Conservation (phyloP, 2,329 filamentous ascomycete species). For the Teratosphaeria gauchensis region DNA sequence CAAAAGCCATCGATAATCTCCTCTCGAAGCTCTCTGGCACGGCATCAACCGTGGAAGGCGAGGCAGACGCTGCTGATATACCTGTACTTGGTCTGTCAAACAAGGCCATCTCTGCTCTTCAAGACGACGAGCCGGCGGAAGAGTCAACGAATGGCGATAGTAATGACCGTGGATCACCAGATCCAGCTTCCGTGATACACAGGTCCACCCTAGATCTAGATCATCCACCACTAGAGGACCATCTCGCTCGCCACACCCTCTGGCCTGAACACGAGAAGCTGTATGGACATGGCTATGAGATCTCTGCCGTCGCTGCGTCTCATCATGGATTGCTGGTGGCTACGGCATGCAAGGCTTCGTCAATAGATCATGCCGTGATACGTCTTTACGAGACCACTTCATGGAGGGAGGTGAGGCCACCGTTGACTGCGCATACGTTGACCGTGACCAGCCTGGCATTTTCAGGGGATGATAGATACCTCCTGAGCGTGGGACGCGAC, state of each 20-base stretch:
- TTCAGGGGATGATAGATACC: slow-evolving; percentile 59
- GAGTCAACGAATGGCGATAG: slow-evolving; percentile 29
- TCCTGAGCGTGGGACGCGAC: slow-evolving; percentile 86
- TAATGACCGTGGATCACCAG: slow-evolving; percentile 45
- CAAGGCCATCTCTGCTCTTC: slow-evolving; percentile 56
- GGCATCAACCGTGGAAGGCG: slow-evolving; percentile 9
- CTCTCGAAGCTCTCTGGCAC: slow-evolving; percentile 16
- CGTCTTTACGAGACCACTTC: slow-evolving; percentile 75
- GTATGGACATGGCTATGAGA: slow-evolving; percentile 96
- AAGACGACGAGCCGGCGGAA: slow-evolving; percentile 2
- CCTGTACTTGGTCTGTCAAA: slow-evolving; percentile 92
- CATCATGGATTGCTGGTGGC: slow-evolving; percentile 68
- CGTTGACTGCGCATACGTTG: slow-evolving; percentile 73
- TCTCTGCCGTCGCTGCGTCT: slow-evolving; percentile 73
- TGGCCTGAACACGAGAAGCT: slow-evolving; percentile 96
- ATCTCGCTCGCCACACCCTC: slow-evolving; percentile 77
- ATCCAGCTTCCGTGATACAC: slow-evolving; percentile 47
- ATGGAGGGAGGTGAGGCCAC: slow-evolving; percentile 81
- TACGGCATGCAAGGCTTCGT: slow-evolving; percentile 87
- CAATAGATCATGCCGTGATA: slow-evolving; percentile 88
- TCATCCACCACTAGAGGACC: slow-evolving; percentile 80
- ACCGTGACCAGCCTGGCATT: slow-evolving; percentile 80
- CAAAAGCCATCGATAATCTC: slow-evolving; percentile 69
- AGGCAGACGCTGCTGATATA: slow-evolving; percentile 88
- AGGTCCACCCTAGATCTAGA: slow-evolving; percentile 55